A percentile compares a stretch with the other conserved stretches of the same genome.
Conservation (phyloP, 176 grass and related monocot species). For the Microstegium vimineum region DNA sequence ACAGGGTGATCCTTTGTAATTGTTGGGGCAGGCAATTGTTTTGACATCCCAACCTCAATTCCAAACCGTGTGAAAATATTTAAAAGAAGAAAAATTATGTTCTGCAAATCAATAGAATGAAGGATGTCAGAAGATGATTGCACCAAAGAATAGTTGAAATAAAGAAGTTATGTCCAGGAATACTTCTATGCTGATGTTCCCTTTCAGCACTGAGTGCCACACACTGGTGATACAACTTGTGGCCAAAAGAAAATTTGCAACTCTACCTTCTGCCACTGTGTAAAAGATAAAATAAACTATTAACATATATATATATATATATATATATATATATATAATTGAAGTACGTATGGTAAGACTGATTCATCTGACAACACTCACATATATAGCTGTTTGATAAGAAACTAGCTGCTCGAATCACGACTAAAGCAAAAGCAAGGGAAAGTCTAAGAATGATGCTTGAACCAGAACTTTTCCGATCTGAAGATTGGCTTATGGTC, state of each 20-base stretch:
- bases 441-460: conserved; percentile 33
- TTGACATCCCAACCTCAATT: conserved; percentile 80
- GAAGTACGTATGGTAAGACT: neutral
- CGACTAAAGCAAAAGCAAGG: conserved; percentile 58
- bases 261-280: conserved; percentile 88
- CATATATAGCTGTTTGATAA: conserved; percentile 99
- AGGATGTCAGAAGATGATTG: conserved; percentile 37
- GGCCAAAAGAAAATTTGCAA: conserved; percentile 86
- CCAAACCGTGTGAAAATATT: conserved; percentile 63
- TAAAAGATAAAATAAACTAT: conserved; percentile 29
- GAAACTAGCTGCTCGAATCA: conserved; percentile 82
- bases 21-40: conserved; percentile 56
- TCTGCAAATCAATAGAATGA: conserved; percentile 42
- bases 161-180: conserved; percentile 17
- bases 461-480: conserved; percentile 18
- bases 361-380: conserved; percentile 56
- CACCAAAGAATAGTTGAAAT: conserved; percentile 14
- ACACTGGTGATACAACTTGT: conserved; percentile 59
- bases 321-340: too few relatives aligned
- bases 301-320: conserved; percentile 7
- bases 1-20: conserved; percentile 48
- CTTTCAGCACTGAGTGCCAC: conserved; percentile 45
- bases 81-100: conserved; percentile 75
- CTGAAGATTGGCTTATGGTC: conserved; percentile 20
- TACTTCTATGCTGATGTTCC: conserved; percentile 51